Evolutionary conservation across 352 stramenopile genomes (phyloP).

Genomic region (Pythium guiyangense): DNA sequence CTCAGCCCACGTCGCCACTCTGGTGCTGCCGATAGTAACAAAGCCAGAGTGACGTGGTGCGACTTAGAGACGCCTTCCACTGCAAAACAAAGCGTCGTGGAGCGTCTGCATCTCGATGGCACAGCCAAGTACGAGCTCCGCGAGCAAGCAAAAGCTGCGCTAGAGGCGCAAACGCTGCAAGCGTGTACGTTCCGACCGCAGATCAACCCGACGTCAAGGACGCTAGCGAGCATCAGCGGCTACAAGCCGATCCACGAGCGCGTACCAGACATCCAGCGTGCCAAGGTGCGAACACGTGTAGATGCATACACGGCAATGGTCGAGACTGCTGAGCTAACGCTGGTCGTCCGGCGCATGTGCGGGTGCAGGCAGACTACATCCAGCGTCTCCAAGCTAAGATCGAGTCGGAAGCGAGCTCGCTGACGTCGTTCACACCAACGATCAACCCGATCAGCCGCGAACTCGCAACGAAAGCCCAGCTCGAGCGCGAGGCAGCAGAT

Average conservation of each 20-base stretch:
- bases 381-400: constrained; percentile 47
- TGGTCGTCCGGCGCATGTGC: constrained; percentile 3
- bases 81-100: constrained; percentile 33
- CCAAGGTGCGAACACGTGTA: constrained; percentile 36
- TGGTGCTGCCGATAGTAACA: neutral
- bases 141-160: constrained; percentile 35
- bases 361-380: constrained; percentile 35
- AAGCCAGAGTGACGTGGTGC: constrained; percentile 5
- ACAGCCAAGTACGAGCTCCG: constrained; percentile 48
- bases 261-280: constrained; percentile 51
- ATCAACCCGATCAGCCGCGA: constrained; percentile 72
- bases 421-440: constrained; percentile 37
- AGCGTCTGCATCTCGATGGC: constrained; percentile 64
- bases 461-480: constrained; percentile 40
- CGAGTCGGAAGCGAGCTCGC: constrained; percentile 25
- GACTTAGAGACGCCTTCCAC: constrained; percentile 5
- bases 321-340: neutral
- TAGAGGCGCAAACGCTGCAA: constrained; percentile 44
- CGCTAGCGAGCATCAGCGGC: constrained; percentile 27
- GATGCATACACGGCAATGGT: neutral
- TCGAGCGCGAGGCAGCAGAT: constrained; percentile 14
- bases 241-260: constrained; percentile 74
- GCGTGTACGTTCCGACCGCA: constrained; percentile 67
- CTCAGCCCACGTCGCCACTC: constrained; percentile 43
- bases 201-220: constrained; percentile 49